These are phyloP conservation scores for Camillea tinctor DNA, from an alignment of 2,329 filamentous ascomycete genomes.

Conservation along the genomic window DNA sequence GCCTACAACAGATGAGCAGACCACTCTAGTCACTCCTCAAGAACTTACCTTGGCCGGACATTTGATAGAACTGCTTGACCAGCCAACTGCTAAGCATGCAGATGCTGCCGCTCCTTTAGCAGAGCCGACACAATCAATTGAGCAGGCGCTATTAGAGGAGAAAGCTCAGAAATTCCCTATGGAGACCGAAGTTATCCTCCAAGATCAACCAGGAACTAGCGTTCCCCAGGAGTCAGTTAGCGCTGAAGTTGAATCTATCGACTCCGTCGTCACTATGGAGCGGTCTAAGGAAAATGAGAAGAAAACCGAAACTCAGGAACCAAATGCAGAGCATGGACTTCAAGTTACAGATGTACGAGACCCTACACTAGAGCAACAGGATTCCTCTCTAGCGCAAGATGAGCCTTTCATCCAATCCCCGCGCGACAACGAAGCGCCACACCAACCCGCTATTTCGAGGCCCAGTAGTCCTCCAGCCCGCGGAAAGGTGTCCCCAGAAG, in stretches of 20 bases:
- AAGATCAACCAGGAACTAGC: conserved; percentile 8
- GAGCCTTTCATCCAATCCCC: neutral
- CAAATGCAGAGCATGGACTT: conserved; percentile 1
- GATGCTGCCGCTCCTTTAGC: neutral
- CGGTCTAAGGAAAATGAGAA: conserved; percentile 32
- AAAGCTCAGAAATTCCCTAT: neutral
- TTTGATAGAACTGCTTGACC: conserved; percentile 2
- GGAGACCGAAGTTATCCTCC: conserved; percentile 5
- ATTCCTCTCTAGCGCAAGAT: conserved; percentile 5
- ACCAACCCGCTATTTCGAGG: conserved; percentile 4
- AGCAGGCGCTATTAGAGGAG: conserved; percentile 9
- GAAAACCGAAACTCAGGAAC: conserved; percentile 13
- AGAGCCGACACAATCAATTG: conserved; percentile 2
- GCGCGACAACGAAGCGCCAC: conserved; percentile 4
- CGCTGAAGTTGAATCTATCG: conserved; percentile 6
- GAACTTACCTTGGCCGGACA: conserved; percentile 1
- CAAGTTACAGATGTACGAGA: conserved; percentile 7
- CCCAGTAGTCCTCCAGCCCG: neutral
- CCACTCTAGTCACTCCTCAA: conserved; percentile 2
- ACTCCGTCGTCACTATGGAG: conserved; percentile 19
- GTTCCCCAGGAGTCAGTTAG: conserved; percentile 8
- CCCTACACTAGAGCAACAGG: conserved; percentile 8
- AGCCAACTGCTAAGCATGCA: neutral
- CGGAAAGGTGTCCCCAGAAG: conserved; percentile 1
- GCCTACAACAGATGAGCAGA: conserved; percentile 9